A percentile compares a stretch with the other conserved stretches of the same genome.
Evolutionary conservation across 164 flowering plant species (phyloP).

Genomic region (Annona squamosa): DNA sequence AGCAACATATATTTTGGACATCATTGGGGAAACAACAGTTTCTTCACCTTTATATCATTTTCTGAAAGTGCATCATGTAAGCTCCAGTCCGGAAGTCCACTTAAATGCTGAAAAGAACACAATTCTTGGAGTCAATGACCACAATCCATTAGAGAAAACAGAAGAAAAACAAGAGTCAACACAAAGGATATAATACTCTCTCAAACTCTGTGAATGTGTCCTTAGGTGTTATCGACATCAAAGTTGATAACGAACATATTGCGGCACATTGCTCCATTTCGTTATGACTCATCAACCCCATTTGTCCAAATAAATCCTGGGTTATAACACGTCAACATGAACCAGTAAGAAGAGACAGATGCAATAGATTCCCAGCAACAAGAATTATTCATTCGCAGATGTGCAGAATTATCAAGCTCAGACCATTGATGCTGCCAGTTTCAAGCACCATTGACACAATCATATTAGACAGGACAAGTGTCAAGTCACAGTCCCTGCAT

Average conservation of each 20-base stretch:
- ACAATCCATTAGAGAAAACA: background rate
- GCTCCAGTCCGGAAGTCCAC: conserved; percentile 49
- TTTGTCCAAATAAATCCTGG: conserved; percentile 68
- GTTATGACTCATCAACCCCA: conserved; percentile 59
- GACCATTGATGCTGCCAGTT: background rate
- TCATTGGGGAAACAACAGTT: background rate
- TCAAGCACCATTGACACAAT: background rate
- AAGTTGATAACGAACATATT: conserved; percentile 55
- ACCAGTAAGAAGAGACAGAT: background rate
- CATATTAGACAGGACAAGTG: background rate
- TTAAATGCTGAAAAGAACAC: conserved; percentile 51
- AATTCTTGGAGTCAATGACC: conserved; percentile 7
- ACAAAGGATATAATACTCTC: conserved; percentile 38
- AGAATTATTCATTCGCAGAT: background rate
- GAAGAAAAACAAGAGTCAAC: background rate
- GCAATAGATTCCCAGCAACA: background rate
- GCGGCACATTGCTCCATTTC: conserved; percentile 74
- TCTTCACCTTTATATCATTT: conserved; percentile 73
- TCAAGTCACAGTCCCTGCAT: background rate
- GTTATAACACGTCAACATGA: conserved; percentile 1
- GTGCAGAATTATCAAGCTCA: background rate
- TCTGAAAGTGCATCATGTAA: conserved; percentile 74
- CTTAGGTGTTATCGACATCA: conserved; percentile 76
- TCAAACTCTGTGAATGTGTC: conserved; percentile 73
- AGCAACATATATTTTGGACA: background rate